A percentile compares a stretch with the other conserved stretches of the same genome.
Conservation (phyloP, 306 rosid genomes). For the Heteromeles arbutifolia region DNA sequence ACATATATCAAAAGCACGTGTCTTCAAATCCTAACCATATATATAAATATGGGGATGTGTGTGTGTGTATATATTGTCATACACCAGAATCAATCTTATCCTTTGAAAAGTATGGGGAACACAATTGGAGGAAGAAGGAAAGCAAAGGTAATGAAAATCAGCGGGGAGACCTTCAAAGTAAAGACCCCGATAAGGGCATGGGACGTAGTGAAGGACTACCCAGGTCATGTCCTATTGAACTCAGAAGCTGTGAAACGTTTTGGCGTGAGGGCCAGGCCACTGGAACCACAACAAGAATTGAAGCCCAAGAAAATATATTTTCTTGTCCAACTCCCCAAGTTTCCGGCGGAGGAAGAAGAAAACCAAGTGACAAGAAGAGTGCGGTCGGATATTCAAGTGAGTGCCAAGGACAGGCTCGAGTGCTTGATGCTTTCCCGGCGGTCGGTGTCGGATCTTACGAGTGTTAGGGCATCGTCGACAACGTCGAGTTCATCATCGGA, state of each 20-base stretch:
- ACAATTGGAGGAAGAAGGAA: constrained; percentile 40
- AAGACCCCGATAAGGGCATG: constrained; percentile 47
- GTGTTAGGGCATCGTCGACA: background rate
- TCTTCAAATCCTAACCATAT: too few relatives aligned
- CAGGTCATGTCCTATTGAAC: constrained; percentile 52
- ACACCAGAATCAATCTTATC: background rate
- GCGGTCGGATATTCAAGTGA: constrained; percentile 46
- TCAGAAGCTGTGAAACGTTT: constrained; percentile 49
- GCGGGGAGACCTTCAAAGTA: constrained; percentile 64
- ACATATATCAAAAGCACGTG: too few relatives aligned
- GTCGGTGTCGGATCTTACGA: constrained; percentile 48
- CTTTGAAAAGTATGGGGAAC: constrained; percentile 54
- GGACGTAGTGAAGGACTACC: constrained; percentile 56
- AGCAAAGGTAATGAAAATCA: constrained; percentile 72
- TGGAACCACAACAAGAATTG: constrained; percentile 50
- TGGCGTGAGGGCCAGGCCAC: constrained; percentile 65
- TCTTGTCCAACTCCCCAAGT: constrained; percentile 47
- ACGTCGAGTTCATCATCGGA: background rate
- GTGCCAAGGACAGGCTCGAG: constrained; percentile 74
- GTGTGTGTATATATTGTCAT: background rate
- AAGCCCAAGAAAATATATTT: constrained; percentile 57
- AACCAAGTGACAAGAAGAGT: constrained; percentile 27
- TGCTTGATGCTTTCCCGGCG: constrained; percentile 69
- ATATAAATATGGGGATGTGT: too few relatives aligned
- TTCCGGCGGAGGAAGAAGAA: constrained; percentile 4